Percentiles rank a stretch among this genome's conserved stretches.
Evolutionary conservation across 352 stramenopile genomes (phyloP).

Genomic region (Pelagophyceae sp.): DNA sequence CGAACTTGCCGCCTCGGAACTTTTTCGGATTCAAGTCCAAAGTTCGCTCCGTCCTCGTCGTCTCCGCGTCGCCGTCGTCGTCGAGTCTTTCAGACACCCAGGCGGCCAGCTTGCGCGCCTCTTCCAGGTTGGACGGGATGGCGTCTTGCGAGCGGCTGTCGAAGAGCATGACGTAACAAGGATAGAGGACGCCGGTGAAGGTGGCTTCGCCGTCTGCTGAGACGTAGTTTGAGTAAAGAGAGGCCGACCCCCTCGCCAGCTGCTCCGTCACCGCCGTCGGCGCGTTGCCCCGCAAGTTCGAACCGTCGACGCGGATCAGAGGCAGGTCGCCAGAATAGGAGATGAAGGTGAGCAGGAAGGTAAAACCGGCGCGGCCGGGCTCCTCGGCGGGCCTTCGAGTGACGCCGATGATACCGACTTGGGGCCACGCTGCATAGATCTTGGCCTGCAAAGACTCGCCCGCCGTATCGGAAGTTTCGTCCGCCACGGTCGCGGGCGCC

Average conservation of each 20-base stretch:
- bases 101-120: conserved; percentile 44
- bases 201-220: conserved; percentile 15
- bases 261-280: not conserved
- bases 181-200: conserved; percentile 37
- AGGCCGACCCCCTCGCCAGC: conserved; percentile 3
- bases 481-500: not conserved
- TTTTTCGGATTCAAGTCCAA: conserved; percentile 17
- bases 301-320: conserved; percentile 10
- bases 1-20: conserved; percentile 33
- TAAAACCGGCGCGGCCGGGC: not conserved
- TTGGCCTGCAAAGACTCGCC: not conserved
- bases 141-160: conserved; percentile 43
- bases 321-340: conserved; percentile 23
- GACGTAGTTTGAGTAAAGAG: conserved; percentile 20
- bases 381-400: conserved; percentile 2
- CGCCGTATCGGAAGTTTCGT: not conserved
- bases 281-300: conserved; percentile 12
- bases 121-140: conserved; percentile 52
- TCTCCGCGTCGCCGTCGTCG: not conserved
- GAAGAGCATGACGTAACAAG: conserved; percentile 65
- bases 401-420: conserved; percentile 18
- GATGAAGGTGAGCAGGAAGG: conserved; percentile 23
- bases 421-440: not conserved
- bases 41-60: not conserved
- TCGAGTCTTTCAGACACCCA: conserved; percentile 33